Evolutionary conservation across 2,329 filamentous ascomycete genomes (phyloP).

Genomic region (Colletotrichum tamarilloi): DNA sequence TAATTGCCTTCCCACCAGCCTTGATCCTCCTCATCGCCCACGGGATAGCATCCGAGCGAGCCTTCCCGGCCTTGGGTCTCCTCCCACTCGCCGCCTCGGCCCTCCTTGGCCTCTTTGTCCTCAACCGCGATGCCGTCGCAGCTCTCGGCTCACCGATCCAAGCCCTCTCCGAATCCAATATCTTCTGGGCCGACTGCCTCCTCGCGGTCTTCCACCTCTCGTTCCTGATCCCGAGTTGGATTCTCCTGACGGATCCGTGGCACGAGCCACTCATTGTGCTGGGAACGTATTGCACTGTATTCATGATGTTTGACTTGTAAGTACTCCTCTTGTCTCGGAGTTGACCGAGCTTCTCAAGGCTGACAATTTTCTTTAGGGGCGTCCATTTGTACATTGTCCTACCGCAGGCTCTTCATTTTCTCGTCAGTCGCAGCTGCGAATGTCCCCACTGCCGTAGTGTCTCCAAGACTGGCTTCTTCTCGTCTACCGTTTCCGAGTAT

Average conservation of each 20-base stretch:
- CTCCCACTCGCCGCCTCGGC: slow-evolving; percentile 35
- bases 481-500: slow-evolving; percentile 22
- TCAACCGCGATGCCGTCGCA: slow-evolving; percentile 35
- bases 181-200: slow-evolving; percentile 33
- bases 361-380: not conserved
- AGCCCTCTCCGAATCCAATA: slow-evolving; percentile 29
- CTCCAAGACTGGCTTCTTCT: slow-evolving; percentile 4
- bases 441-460: slow-evolving; percentile 25
- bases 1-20: slow-evolving; percentile 37
- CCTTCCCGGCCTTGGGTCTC: slow-evolving; percentile 37
- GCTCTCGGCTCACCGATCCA: slow-evolving; percentile 37
- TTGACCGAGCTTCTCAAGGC: not conserved
- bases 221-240: slow-evolving; percentile 37
- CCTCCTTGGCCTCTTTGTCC: slow-evolving; percentile 24
- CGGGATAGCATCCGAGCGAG: slow-evolving; percentile 10
- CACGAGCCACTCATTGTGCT: slow-evolving; percentile 24
- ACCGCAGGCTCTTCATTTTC: slow-evolving; percentile 12
- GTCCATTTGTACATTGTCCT: slow-evolving; percentile 46
- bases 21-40: slow-evolving; percentile 28
- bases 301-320: slow-evolving; percentile 38
- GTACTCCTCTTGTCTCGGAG: not conserved
- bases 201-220: slow-evolving; percentile 28
- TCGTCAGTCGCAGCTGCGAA: slow-evolving; percentile 11
- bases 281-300: slow-evolving; percentile 37
- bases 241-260: not conserved